Conservation (phyloP, 2,329 filamentous ascomycete species). For the Fusarium scirpi region DNA sequence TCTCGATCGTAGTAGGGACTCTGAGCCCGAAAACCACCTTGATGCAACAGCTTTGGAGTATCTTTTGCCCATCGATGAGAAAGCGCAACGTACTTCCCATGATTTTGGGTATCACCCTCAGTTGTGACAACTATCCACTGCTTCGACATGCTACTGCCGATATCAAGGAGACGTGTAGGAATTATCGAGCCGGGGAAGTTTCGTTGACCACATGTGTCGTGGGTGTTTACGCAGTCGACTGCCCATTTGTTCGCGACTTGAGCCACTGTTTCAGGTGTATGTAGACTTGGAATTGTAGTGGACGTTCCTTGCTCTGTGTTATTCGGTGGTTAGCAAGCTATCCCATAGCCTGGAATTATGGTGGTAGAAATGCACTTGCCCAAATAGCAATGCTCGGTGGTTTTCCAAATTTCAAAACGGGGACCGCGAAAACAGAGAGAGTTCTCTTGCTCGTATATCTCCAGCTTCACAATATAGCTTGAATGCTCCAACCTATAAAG, state of each 20-base stretch:
- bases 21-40: rapidly evolving
- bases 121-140: rapidly evolving
- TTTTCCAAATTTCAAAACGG: not conserved
- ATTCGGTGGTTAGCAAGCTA: rapidly evolving
- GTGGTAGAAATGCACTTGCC: not conserved
- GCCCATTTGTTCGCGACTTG: rapidly evolving
- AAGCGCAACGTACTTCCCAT: not conserved
- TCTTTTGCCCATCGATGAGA: not conserved
- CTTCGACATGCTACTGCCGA: rapidly evolving
- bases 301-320: not conserved
- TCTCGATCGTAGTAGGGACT: rapidly evolving
- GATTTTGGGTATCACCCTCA: rapidly evolving
- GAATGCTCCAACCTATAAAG: no score
- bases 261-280: not conserved
- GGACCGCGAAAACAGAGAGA: no score
- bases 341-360: no score
- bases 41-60: rapidly evolving
- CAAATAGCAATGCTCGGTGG: not conserved
- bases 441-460: no score
- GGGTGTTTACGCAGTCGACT: rapidly evolving
- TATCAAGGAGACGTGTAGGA: not conserved
- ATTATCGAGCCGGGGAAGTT: rapidly evolving
- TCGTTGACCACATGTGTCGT: not conserved
- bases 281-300: rapidly evolving
- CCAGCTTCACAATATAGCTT: no score